Evolutionary conservation across 2,329 filamentous ascomycete genomes (phyloP), one percentile per base, ranked within the genome.

Genomic region (Chaetomiaceae sp.): DNA sequence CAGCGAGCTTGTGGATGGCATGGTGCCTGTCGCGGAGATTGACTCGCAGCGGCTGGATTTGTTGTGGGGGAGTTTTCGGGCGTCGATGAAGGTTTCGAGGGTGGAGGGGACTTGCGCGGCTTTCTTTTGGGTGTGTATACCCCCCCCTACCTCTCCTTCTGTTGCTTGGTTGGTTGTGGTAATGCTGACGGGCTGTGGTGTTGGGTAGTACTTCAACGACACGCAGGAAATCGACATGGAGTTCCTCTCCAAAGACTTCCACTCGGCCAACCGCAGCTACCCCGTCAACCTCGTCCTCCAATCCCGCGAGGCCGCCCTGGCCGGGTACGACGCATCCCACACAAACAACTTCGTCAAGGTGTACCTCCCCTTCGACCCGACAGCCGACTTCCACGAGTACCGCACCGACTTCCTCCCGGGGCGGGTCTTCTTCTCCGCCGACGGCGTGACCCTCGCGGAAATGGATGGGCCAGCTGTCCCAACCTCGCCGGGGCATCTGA

Each of bases 181-280:
- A n/a, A 31, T 6, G 8, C 4, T 31, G 27, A 4, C 14, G 14
- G 14, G 25, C 9, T 27, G 5, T 9, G 5, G 25, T 27, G 25
- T 27, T 9, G 23, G 8, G 6, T 22, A 89, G 86, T 91, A 89
- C 68, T 82, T 81, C 70, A 89, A 90, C 67, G 83, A 91, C 68
- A 87, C 85, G 1, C 84, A 88, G 64, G 88, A 91, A 64, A 89
- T 91, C 62, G 88, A 91, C 66, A 83, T 91, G 70, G 88, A 92
- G 61, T 88, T 91, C 64, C 76, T 91, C 2, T 88, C 87, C 1
- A 74, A 74, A 20, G 76, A 89, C 58, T 88, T 85, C 65, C 74
- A 80, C 54, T 59, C 65, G 1, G 63, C 65, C 44, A 76, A 77
- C 49, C 67, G 71, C 23, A 74, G 74, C 29, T 85, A 78, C 58